A percentile compares a stretch with the other conserved stretches of the same genome.
Conservation (phyloP, 2,329 filamentous ascomycete genomes). For the Didymella exigua region DNA sequence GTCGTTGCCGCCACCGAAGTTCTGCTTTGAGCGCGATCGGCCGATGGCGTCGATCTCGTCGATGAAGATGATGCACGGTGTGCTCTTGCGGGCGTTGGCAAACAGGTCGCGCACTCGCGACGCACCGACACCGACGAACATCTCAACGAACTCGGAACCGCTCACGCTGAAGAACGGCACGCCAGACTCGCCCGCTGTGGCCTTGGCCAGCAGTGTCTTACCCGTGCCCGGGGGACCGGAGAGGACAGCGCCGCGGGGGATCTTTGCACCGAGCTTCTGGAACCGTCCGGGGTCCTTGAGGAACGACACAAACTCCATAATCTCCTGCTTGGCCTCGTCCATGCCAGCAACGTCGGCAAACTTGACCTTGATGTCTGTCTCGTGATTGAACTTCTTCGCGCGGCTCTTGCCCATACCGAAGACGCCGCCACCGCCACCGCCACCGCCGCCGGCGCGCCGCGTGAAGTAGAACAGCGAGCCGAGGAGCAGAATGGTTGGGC, state of each 20-base stretch:
- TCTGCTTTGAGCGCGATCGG: constrained; percentile 81
- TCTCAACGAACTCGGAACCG: constrained; percentile 98
- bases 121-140: constrained; percentile 98
- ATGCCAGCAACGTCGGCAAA: constrained; percentile 96
- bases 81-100: constrained; percentile 90
- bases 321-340: constrained; percentile 97
- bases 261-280: constrained; percentile 94
- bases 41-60: constrained; percentile 99
- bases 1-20: constrained; percentile 89
- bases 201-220: constrained; percentile 97
- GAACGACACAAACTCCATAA: constrained; percentile 99
- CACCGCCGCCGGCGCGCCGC: constrained; percentile 72
- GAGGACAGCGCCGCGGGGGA: constrained; percentile 93
- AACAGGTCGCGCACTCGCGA: constrained; percentile 95
- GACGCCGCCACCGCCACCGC: constrained; percentile 71
- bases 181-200: constrained; percentile 93
- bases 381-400: constrained; percentile 97
- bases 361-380: constrained; percentile 94
- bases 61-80: constrained; percentile 99
- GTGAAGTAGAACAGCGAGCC: constrained; percentile 81
- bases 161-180: constrained; percentile 99
- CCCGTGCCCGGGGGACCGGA: constrained; percentile 98
- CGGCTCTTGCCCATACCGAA: constrained; percentile 96
- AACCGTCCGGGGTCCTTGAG: constrained; percentile 91
- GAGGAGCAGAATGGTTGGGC: constrained; percentile 84